Evolutionary conservation across 1,139 yeast genomes (phyloP).

Genomic region (Scheffersomyces quercinus): DNA sequence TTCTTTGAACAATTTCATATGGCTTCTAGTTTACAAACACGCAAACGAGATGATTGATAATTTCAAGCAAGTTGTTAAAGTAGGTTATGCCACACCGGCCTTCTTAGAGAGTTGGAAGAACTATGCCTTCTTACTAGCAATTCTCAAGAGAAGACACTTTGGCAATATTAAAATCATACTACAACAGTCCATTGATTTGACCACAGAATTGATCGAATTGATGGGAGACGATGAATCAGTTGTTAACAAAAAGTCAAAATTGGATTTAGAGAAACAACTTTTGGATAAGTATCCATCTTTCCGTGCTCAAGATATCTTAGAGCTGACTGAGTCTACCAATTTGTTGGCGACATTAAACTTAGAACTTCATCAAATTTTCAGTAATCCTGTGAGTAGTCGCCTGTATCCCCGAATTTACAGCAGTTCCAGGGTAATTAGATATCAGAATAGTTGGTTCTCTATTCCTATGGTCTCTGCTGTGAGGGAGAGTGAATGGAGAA

Average conservation of each 20-base stretch:
- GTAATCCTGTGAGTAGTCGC: not conserved
- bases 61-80: not conserved
- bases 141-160: conserved; percentile 12
- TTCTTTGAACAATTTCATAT: conserved; percentile 18
- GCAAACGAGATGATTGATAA: conserved; percentile 15
- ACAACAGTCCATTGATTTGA: conserved; percentile 8
- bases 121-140: conserved; percentile 10
- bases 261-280: not conserved
- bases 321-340: not conserved
- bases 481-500: conserved; percentile 8
- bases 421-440: not conserved
- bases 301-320: not conserved
- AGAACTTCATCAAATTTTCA: not conserved
- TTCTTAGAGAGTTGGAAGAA: conserved; percentile 8
- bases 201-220: conserved; percentile 4
- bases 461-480: not conserved
- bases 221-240: conserved; percentile 3
- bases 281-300: not conserved
- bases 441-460: not conserved
- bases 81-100: not conserved
- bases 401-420: not conserved
- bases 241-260: not conserved
- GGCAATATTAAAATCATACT: conserved; percentile 8
- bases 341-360: not conserved
- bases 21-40: conserved; percentile 22